A percentile compares a stretch with the other conserved stretches of the same genome.
Evolutionary conservation across 78 protist genomes (phyloP).

Genomic region (Polysphondylium violaceum): DNA sequence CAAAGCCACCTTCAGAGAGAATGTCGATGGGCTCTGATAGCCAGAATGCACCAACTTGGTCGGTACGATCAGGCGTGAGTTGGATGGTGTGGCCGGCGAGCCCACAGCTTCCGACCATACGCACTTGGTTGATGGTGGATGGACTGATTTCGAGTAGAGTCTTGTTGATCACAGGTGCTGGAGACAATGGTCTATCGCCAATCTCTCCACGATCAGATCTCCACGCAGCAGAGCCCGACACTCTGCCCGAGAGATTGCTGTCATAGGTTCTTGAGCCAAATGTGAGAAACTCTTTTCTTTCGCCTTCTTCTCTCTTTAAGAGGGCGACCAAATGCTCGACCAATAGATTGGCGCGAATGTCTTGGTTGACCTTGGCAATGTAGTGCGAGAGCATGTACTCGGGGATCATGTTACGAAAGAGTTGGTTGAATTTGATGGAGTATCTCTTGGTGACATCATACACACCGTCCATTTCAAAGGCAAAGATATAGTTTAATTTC

Average conservation of each 20-base stretch:
- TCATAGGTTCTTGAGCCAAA: background rate
- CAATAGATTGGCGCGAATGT: background rate
- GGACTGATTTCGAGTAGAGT: background rate
- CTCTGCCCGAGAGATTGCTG: slow-evolving; percentile 6
- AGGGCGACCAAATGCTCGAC: background rate
- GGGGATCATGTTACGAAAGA: background rate
- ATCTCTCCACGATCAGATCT: slow-evolving; percentile 42
- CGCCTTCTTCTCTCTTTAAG: background rate
- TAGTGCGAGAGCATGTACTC: slow-evolving; percentile 13
- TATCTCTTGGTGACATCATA: slow-evolving; percentile 79
- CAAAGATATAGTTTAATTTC: slow-evolving; percentile 88
- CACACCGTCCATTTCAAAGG: slow-evolving; percentile 80
- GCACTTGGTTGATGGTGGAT: background rate
- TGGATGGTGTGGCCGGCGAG: slow-evolving; percentile 1
- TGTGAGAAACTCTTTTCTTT: background rate
- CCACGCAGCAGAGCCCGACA: slow-evolving; percentile 62
- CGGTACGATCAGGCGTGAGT: slow-evolving; percentile 47
- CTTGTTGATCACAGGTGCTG: slow-evolving; percentile 16
- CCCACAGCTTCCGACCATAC: slow-evolving; percentile 31
- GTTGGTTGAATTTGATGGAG: slow-evolving; percentile 7
- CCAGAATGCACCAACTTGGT: slow-evolving; percentile 83
- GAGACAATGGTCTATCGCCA: background rate
- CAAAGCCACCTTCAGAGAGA: slow-evolving; percentile 8
- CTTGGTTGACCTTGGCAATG: background rate
- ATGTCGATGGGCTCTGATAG: slow-evolving; percentile 22